Base-by-base conservation (phyloP, 371 early-diverging fungal genomes). In the Conidiobolus incongruus region DNA sequence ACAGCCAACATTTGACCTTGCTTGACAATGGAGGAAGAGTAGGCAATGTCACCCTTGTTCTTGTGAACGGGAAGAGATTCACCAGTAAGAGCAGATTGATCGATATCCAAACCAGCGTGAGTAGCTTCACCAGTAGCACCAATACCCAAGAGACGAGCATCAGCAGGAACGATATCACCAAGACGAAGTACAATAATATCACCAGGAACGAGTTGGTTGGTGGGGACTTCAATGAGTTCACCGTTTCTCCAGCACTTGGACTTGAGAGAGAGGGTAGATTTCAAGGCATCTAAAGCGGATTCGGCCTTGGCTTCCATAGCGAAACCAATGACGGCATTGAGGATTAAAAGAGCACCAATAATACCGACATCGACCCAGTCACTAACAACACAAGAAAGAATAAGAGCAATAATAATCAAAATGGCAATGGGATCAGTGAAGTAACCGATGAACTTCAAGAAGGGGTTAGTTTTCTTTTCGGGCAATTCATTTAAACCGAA, bases 101-200 rank as follows among this genome's bases (percentile, higher is more conserved):
- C n/a, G n/a, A n/a, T n/a, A n/a, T n/a, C n/a, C n/a, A 92, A 62
- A 43, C 74, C 64, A 24, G 67, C 70, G 40, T 79, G 83, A 12
- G 77, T 65, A 4, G 61, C 65, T 49, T 77, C 81, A 37, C 88
- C 88, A n/a, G 77, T 77, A 28, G 72, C 77, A 46, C 74, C 79
- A 41, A 91, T 65, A 6, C 90, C 90, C 29, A 92, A 68, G 35
- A 91, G 60, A 35, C 81, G 71, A 33, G 65, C 73, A 63, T 95
- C 95, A 12, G 93, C 96, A 40, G 92, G 91, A 17, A 91, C 67
- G 41, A 86, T 90, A 59, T 92, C 92, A 49, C 96, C 96, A 29
- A 89, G 60, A 44, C 88, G 77, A 35, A 92, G 58, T 17, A 77
- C 76, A 45, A 95, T 68, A 32, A 92, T 54, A 54, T 95, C 94